These are phyloP conservation scores for Penicillium longicatenatum DNA, from an alignment of 495 filamentous ascomycete species.

Conservation along the genomic window DNA sequence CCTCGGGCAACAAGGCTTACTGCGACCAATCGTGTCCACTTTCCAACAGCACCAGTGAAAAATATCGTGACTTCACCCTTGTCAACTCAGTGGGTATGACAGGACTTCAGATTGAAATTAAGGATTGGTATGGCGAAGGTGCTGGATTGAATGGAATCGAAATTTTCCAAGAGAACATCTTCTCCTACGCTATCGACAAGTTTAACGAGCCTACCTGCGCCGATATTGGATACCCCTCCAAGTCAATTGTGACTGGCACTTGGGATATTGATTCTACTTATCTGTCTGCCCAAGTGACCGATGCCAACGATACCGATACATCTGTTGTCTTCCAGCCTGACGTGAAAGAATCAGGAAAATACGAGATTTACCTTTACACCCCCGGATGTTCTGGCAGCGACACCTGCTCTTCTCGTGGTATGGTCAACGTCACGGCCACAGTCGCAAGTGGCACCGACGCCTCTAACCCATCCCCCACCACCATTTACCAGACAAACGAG, in stretches of 20 bases:
- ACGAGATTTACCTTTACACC: slow-evolving; percentile 84
- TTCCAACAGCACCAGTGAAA: slow-evolving; percentile 60
- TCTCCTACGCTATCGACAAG: slow-evolving; percentile 76
- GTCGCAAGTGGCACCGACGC: slow-evolving; percentile 54
- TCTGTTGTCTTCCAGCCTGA: slow-evolving; percentile 79
- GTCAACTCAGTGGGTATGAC: slow-evolving; percentile 88
- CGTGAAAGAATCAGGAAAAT: slow-evolving; percentile 87
- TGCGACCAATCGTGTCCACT: slow-evolving; percentile 84
- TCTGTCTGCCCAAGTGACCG: slow-evolving; percentile 64
- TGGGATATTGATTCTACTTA: slow-evolving; percentile 78
- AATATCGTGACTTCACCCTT: slow-evolving; percentile 87
- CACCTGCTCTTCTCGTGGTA: slow-evolving; percentile 72
- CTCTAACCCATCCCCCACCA: slow-evolving; percentile 42
- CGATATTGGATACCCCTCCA: slow-evolving; percentile 63
- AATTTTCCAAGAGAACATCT: slow-evolving; percentile 85
- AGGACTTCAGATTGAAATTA: slow-evolving; percentile 82
- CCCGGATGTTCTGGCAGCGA: slow-evolving; percentile 84
- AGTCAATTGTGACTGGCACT: slow-evolving; percentile 65
- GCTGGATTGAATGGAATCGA: slow-evolving; percentile 88
- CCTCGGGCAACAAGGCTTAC: slow-evolving; percentile 58
- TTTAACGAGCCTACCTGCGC: slow-evolving; percentile 90
- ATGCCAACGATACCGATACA: slow-evolving; percentile 52
- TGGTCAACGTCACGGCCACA: slow-evolving; percentile 75
- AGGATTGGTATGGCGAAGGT: slow-evolving; percentile 80
- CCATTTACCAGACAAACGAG: slow-evolving; percentile 84